phyloP scores from a whole-genome alignment of 345 rosid genomes.

The Aquilaria malaccensis region DNA sequence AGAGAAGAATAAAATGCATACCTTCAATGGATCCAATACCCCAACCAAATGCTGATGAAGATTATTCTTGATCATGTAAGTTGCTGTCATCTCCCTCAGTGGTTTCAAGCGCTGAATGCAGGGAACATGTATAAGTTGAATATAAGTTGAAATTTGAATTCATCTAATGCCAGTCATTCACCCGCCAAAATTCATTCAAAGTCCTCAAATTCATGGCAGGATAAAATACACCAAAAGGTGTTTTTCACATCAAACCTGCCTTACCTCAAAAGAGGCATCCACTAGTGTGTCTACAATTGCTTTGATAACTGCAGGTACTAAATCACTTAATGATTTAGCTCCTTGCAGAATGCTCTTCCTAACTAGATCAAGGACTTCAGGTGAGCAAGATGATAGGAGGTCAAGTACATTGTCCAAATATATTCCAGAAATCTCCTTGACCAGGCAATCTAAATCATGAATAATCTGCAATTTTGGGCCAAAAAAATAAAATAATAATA shows the following conservation, averaged over 20 bases:
- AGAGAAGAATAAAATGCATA: constrained; percentile 15
- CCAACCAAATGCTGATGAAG: constrained; percentile 51
- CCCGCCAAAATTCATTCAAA: too few species aligned
- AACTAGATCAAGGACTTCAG: constrained; percentile 58
- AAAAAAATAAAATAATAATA: too few species aligned
- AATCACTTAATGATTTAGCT: constrained; percentile 49
- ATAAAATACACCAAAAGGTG: not conserved
- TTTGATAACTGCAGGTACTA: constrained; percentile 44
- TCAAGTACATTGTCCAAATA: constrained; percentile 52
- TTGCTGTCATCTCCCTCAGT: constrained; percentile 81
- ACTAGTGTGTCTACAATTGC: constrained; percentile 62
- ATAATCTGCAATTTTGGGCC: constrained; percentile 55
- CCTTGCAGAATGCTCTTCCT: constrained; percentile 72
- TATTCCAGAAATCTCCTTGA: constrained; percentile 55
- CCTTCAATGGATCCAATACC: constrained; percentile 78
- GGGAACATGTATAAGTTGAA: constrained; percentile 10
- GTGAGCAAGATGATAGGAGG: constrained; percentile 64
- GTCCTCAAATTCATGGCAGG: not conserved
- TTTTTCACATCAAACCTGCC: constrained; percentile 1
- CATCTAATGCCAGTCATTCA: too few species aligned
- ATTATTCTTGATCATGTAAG: constrained; percentile 92
- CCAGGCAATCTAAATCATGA: constrained; percentile 68
- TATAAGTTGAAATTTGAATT: not conserved
- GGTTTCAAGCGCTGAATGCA: constrained; percentile 63
- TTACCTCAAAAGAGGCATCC: constrained; percentile 90